phyloP scores from a whole-genome alignment of 257 asterid genomes.

The Nicotiana tomentosiformis region DNA sequence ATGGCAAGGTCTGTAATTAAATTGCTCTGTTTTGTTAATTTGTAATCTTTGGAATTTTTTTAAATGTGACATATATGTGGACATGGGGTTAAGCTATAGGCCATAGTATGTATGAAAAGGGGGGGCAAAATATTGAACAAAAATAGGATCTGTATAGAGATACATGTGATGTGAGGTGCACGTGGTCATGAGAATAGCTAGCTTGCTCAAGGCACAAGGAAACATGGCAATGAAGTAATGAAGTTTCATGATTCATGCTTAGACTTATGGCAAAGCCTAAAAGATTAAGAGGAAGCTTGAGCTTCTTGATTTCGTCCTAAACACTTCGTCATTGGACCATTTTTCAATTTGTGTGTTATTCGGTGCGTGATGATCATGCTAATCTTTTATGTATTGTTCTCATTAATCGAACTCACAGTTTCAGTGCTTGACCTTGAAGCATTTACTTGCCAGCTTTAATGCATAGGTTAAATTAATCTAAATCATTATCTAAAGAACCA shows the following conservation, averaged over 20 bases:
- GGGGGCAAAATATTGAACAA: background rate
- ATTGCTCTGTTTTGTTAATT: slow-evolving; percentile 1
- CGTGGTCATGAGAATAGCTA: background rate
- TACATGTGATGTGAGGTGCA: background rate
- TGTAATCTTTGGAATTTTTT: background rate
- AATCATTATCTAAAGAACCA: too few relatives aligned
- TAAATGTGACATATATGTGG: background rate
- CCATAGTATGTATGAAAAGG: too few relatives aligned
- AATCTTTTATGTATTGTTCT: too few relatives aligned
- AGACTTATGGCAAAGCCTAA: slow-evolving; percentile 3
- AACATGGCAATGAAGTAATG: slow-evolving; percentile 11
- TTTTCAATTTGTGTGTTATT: too few relatives aligned
- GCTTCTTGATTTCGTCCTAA: background rate
- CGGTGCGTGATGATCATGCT: too few relatives aligned
- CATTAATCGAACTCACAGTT: too few relatives aligned
- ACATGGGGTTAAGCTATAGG: background rate
- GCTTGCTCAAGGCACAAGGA: slow-evolving; percentile 6
- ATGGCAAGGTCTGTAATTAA: slow-evolving; percentile 18
- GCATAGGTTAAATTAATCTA: too few relatives aligned
- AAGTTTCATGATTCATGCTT: background rate
- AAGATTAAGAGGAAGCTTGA: background rate
- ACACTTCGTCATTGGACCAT: too few relatives aligned
- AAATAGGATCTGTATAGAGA: slow-evolving; percentile 3
- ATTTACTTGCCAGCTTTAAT: too few relatives aligned
- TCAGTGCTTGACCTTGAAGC: too few relatives aligned